Evolutionary conservation across 805 yeast species (phyloP).

Genomic region (Candida krabiensis): DNA sequence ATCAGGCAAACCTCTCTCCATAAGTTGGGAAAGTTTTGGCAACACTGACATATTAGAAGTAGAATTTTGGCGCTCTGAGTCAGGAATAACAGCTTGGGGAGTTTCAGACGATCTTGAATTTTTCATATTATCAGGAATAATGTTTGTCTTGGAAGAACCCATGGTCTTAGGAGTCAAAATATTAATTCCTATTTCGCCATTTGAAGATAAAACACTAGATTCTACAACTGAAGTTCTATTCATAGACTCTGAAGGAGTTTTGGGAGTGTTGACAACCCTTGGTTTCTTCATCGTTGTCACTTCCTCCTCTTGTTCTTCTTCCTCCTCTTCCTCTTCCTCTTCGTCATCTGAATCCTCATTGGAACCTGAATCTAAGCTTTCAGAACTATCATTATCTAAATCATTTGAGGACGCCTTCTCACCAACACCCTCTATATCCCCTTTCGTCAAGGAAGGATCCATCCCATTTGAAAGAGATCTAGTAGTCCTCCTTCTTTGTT

Average conservation of each 20-base stretch:
- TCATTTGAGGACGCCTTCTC: constrained; percentile 7
- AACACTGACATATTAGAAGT: constrained; percentile 14
- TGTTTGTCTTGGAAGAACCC: too few relatives aligned
- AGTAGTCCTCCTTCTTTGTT: constrained; percentile 13
- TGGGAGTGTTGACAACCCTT: constrained; percentile 49
- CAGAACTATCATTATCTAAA: too few relatives aligned
- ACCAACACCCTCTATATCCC: constrained; percentile 8
- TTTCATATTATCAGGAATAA: background rate
- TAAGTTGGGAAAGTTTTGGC: constrained; percentile 58
- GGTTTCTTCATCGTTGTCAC: constrained; percentile 30
- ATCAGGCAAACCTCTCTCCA: constrained; percentile 66
- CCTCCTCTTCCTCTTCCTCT: constrained; percentile 20
- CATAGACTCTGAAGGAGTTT: constrained; percentile 5
- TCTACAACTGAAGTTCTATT: background rate
- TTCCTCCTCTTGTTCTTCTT: constrained; percentile 19
- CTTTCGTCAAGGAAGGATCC: background rate
- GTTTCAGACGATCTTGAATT: background rate
- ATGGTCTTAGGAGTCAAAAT: background rate
- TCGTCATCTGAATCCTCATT: constrained; percentile 24
- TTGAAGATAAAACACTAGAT: background rate
- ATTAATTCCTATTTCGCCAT: too few relatives aligned
- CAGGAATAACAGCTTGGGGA: background rate
- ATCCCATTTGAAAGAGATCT: background rate
- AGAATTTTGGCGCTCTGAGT: background rate
- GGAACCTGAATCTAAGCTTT: constrained; percentile 15